phyloP scores from a whole-genome alignment of 345 rosid species.

The Cardamine resedifolia region DNA sequence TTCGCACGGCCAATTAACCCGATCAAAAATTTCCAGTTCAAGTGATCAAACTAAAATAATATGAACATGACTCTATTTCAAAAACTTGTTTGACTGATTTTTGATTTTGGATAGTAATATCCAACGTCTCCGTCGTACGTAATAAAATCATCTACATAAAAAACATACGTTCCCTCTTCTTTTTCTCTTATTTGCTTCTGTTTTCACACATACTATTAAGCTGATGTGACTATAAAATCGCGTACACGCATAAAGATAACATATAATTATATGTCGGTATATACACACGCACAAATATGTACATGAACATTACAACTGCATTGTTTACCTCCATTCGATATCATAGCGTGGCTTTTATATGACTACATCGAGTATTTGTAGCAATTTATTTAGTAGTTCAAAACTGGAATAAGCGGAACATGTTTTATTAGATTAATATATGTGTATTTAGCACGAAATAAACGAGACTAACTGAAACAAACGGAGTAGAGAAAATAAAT shows the following conservation, averaged over 20 bases:
- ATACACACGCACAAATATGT: not conserved
- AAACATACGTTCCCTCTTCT: conserved; percentile 5
- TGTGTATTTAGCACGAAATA: not conserved
- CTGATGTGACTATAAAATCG: conserved; percentile 22
- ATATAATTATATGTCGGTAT: conserved; percentile 19
- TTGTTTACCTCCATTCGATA: not conserved
- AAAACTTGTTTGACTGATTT: conserved; percentile 28
- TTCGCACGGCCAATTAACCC: conserved; percentile 33
- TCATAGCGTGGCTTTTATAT: not conserved
- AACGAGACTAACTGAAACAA: not conserved
- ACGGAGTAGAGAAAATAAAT: not conserved
- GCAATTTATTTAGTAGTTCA: not conserved
- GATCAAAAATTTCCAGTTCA: not conserved
- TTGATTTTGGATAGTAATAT: conserved; percentile 11
- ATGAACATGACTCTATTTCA: conserved; percentile 32
- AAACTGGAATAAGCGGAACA: not conserved
- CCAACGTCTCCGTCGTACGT: conserved; percentile 9
- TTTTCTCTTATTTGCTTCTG: conserved; percentile 2
- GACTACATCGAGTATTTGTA: not conserved
- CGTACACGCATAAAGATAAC: conserved; percentile 23
- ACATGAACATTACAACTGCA: not conserved
- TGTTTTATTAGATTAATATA: not conserved
- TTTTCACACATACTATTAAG: conserved; percentile 30
- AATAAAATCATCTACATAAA: conserved; percentile 11
- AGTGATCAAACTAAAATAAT: not conserved